A percentile compares a stretch with the other conserved stretches of the same genome.
Conservation (phyloP, 495 filamentous ascomycete genomes). For the Aspergillus indologenus region DNA sequence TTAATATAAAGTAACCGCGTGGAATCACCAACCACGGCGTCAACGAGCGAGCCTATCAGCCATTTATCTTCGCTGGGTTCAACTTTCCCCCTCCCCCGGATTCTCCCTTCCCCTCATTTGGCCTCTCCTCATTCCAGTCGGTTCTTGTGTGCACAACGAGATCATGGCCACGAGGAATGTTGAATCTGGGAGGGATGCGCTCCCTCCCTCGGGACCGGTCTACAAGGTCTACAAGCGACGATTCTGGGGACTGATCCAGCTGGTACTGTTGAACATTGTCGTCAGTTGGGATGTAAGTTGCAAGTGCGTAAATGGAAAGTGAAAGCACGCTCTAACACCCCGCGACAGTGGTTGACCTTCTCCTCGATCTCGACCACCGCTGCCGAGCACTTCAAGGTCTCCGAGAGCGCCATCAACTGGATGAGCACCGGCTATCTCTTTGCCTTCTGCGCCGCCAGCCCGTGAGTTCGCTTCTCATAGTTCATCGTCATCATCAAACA, state of each 20-base stretch:
- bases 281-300: slow-evolving; percentile 91
- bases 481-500: background rate
- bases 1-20: too few relatives aligned
- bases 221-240: slow-evolving; percentile 86
- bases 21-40: background rate
- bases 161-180: background rate
- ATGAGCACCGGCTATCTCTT: slow-evolving; percentile 83
- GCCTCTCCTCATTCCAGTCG: background rate
- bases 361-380: slow-evolving; percentile 77
- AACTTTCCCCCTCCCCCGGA: background rate
- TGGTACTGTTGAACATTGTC: slow-evolving; percentile 87
- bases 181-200: background rate
- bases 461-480: slow-evolving; percentile 42
- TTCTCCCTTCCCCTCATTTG: background rate
- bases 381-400: slow-evolving; percentile 70
- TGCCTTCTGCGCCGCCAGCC: slow-evolving; percentile 70
- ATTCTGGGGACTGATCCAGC: slow-evolving; percentile 81
- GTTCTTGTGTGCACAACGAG: too few relatives aligned
- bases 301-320: background rate
- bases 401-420: slow-evolving; percentile 85
- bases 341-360: slow-evolving; percentile 81
- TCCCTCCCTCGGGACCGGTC: slow-evolving; percentile 24
- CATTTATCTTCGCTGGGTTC: background rate
- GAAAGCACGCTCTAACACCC: slow-evolving; percentile 11
- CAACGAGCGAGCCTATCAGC: background rate